phyloP scores from a whole-genome alignment of 805 yeast species.

The Hanseniaspora opuntiae region DNA sequence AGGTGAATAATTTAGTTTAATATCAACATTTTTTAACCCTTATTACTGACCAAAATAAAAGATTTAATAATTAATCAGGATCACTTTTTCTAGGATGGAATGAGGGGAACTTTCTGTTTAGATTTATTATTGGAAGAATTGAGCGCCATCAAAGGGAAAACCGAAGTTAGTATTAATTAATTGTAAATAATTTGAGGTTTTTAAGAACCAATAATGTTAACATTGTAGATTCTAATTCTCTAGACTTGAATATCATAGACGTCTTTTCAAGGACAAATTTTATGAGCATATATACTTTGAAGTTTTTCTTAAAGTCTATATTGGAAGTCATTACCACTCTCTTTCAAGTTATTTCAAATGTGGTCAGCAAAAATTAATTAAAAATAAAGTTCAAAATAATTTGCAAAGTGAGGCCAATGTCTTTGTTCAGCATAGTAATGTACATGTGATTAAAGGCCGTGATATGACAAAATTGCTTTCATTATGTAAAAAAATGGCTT shows the following conservation, averaged over 20 bases:
- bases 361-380: background rate
- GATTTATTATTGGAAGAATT: background rate
- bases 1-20: too few species aligned
- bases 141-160: background rate
- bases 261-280: background rate
- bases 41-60: slow-evolving; percentile 1
- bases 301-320: background rate
- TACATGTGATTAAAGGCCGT: background rate
- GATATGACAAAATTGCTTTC: background rate
- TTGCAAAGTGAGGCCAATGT: background rate
- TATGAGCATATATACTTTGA: background rate
- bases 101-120: background rate
- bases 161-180: background rate
- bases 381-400: background rate
- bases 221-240: background rate
- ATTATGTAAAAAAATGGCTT: background rate
- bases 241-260: slow-evolving; percentile 1
- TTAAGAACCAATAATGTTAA: background rate
- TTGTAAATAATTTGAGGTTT: background rate
- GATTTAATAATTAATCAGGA: background rate
- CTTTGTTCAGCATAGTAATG: background rate
- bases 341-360: background rate
- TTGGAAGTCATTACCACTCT: too few species aligned
- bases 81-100: slow-evolving; percentile 10
- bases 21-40: too few species aligned